phyloP scores from a whole-genome alignment of 2,329 filamentous ascomycete species.

The Atkinsonella texensis region DNA sequence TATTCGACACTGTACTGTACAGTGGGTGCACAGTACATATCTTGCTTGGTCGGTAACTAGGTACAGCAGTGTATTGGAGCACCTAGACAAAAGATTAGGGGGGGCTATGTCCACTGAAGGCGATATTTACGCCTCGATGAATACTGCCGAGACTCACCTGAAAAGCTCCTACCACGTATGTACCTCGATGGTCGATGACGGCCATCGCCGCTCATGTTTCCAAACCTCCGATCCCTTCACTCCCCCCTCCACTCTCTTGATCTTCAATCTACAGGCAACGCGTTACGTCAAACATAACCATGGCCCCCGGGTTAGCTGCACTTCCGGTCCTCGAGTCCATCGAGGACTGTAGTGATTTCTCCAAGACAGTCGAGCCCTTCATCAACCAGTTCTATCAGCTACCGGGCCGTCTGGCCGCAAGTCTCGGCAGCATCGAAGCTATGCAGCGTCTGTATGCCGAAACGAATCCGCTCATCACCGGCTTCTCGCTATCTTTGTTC shows the following conservation, averaged over 20 bases:
- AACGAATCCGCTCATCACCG: constrained; percentile 77
- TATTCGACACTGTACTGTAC: too few relatives aligned
- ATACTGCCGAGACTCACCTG: neutral
- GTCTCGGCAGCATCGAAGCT: constrained; percentile 45
- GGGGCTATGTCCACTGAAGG: too few relatives aligned
- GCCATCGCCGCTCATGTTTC: neutral
- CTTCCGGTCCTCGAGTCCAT: constrained; percentile 60
- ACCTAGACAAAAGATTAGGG: too few relatives aligned
- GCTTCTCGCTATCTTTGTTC: constrained; percentile 57
- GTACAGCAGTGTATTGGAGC: too few relatives aligned
- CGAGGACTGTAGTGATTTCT: constrained; percentile 64
- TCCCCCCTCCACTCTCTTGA: too few relatives aligned
- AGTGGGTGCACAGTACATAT: too few relatives aligned
- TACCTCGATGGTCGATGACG: neutral
- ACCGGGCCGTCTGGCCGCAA: constrained; percentile 50
- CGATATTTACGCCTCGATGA: neutral
- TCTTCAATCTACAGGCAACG: too few relatives aligned
- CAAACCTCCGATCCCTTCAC: too few relatives aligned
- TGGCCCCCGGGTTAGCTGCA: constrained; percentile 37
- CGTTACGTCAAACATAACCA: neutral
- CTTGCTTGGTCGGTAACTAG: too few relatives aligned
- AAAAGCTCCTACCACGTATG: neutral
- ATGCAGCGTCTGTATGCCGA: constrained; percentile 63
- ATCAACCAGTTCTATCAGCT: constrained; percentile 57
- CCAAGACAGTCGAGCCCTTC: constrained; percentile 63